These are phyloP conservation scores for Lactifluus pinguis DNA, from an alignment of 768 basidiomycete species.

Conservation along the genomic window DNA sequence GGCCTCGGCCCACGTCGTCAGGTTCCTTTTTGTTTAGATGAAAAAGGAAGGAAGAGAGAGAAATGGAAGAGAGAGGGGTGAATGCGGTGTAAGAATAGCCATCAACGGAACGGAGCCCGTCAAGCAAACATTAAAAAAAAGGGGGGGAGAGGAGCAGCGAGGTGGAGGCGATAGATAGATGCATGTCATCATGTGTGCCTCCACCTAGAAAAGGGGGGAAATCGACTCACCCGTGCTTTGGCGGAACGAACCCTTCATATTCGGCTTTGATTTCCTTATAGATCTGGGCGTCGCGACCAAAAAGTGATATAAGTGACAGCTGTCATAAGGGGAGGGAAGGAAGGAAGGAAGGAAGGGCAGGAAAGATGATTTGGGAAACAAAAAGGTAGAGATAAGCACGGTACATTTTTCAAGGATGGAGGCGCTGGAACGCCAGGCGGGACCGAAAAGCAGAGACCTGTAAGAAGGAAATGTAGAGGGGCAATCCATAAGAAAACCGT, in stretches of 20 bases:
- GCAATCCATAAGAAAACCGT: background rate
- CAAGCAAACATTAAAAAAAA: background rate
- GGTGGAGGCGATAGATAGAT: background rate
- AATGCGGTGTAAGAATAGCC: background rate
- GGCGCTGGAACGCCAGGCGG: conserved; percentile 64
- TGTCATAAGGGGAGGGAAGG: background rate
- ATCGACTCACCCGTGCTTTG: conserved; percentile 72
- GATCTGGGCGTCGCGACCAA: conserved; percentile 41
- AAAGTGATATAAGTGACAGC: conserved; percentile 8
- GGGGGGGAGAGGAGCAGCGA: background rate
- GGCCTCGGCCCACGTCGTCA: conserved; percentile 70
- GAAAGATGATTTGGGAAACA: background rate
- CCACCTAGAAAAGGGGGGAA: background rate
- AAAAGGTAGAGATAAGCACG: conserved; percentile 19
- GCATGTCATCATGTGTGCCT: background rate
- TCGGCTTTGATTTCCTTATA: conserved; percentile 80
- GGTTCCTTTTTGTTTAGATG: conserved; percentile 43
- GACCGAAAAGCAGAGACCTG: conserved; percentile 89
- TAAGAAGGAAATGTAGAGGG: background rate
- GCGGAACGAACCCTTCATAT: conserved; percentile 69
- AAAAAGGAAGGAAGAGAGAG: too few relatives aligned
- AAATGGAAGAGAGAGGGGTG: background rate
- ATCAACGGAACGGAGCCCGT: background rate
- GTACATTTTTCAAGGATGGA: conserved; percentile 75
- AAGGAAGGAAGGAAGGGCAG: background rate